Percentiles rank a stretch among this genome's conserved stretches.
These are phyloP conservation scores for Tetrahymena thermophila DNA, from an alignment of 73 alveolate species.

Conservation along the genomic window DNA sequence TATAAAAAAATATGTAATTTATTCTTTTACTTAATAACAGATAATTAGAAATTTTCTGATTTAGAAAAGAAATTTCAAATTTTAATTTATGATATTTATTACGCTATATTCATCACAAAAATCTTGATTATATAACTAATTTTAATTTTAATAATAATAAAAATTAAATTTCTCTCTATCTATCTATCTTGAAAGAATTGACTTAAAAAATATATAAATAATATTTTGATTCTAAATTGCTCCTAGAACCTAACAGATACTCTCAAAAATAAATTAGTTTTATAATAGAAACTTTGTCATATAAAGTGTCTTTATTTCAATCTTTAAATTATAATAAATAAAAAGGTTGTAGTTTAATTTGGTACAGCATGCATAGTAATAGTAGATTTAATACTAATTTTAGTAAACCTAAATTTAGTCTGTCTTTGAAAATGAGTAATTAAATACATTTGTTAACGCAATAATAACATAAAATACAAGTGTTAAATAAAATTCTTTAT, in stretches of 20 bases:
- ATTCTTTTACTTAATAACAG: not conserved
- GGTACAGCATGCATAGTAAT: not conserved
- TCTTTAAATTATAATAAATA: no score
- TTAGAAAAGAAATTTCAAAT: no score
- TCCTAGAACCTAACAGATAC: not conserved
- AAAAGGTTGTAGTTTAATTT: no score
- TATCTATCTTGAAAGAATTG: not conserved
- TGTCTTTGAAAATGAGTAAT: not conserved
- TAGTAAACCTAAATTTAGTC: not conserved
- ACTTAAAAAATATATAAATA: no score
- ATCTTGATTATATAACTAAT: not conserved
- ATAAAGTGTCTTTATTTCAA: no score
- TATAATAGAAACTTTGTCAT: not conserved
- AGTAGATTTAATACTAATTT: not conserved
- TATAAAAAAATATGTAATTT: no score
- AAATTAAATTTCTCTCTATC: no score
- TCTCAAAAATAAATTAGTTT: no score
- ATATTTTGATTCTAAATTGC: not conserved
- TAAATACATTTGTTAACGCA: not conserved
- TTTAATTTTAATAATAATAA: no score
- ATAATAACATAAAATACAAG: not conserved
- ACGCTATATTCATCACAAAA: not conserved
- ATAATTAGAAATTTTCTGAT: not conserved
- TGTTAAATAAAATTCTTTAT: no score
- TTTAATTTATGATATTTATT: not conserved